Percentiles rank a stretch among this genome's conserved stretches.
phyloP scores from a whole-genome alignment of 768 basidiomycete species.

The Suillus clintonianus region DNA sequence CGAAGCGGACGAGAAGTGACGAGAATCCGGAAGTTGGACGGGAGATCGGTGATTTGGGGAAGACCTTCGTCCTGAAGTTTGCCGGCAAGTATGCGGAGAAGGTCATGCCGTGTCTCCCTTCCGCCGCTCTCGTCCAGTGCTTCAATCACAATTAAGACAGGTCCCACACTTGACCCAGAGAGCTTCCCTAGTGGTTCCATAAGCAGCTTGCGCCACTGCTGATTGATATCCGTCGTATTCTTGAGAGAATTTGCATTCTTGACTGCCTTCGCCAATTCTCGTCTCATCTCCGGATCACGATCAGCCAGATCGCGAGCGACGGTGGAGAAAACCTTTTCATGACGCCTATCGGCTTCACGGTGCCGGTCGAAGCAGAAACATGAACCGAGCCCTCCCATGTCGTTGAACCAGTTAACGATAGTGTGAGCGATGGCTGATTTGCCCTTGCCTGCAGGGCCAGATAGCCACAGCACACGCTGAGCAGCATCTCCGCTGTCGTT shows the following conservation, averaged over 20 bases:
- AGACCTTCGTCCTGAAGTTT: neutral
- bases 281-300: slow-evolving; percentile 10
- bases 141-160: slow-evolving; percentile 27
- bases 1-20: slow-evolving; percentile 11
- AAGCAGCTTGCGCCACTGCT: slow-evolving; percentile 20
- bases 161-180: slow-evolving; percentile 7
- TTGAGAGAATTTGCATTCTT: neutral
- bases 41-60: slow-evolving; percentile 1
- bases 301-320: slow-evolving; percentile 26
- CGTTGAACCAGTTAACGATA: slow-evolving; percentile 11
- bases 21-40: slow-evolving; percentile 10
- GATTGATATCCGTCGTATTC: neutral
- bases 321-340: slow-evolving; percentile 28
- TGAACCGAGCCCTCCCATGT: slow-evolving; percentile 17
- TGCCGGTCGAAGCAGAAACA: slow-evolving; percentile 17
- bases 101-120: slow-evolving; percentile 8
- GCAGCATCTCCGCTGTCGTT: neutral
- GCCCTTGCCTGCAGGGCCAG: slow-evolving; percentile 23
- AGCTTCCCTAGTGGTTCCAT: slow-evolving; percentile 10
- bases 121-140: slow-evolving; percentile 19
- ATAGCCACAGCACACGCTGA: slow-evolving; percentile 13
- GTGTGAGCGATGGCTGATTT: slow-evolving; percentile 31
- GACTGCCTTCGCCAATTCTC: neutral
- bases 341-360: neutral
- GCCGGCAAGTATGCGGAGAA: slow-evolving; percentile 21